phyloP scores from a whole-genome alignment of 192 early-diverging fungal species.

The Entomortierella beljakovae region DNA sequence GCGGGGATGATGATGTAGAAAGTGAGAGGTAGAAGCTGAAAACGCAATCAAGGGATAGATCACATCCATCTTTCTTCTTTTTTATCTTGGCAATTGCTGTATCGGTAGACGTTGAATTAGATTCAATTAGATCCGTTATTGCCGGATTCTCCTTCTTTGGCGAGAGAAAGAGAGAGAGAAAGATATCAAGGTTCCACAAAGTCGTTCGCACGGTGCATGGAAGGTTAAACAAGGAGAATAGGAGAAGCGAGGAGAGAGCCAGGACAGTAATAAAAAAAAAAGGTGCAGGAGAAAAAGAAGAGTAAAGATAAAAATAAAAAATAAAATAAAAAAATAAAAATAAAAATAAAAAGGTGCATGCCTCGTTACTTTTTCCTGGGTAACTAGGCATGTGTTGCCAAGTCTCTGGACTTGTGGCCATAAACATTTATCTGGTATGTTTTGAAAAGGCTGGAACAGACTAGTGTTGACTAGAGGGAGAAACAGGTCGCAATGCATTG shows the following conservation, averaged over 20 bases:
- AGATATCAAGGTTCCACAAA: too few relatives aligned
- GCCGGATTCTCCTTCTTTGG: too few relatives aligned
- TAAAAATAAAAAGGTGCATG: neutral
- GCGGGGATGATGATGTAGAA: too few relatives aligned
- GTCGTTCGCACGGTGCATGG: too few relatives aligned
- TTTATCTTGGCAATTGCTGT: too few relatives aligned
- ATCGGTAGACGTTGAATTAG: too few relatives aligned
- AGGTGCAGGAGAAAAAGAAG: conserved; percentile 1
- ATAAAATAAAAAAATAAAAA: conserved; percentile 3
- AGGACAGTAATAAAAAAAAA: conserved; percentile 7
- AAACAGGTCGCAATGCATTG: conserved; percentile 23
- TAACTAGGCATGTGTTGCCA: neutral
- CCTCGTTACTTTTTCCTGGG: conserved; percentile 4
- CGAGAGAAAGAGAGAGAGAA: too few relatives aligned
- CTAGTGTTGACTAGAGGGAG: conserved; percentile 27
- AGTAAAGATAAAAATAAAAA: conserved; percentile 19
- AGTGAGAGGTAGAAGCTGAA: too few relatives aligned
- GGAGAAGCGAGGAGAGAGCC: neutral
- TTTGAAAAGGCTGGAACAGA: neutral
- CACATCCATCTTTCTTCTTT: too few relatives aligned
- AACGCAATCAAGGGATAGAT: too few relatives aligned
- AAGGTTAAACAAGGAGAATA: neutral
- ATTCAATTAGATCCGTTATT: too few relatives aligned
- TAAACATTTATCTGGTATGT: neutral
- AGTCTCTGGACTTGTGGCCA: neutral